Evolutionary conservation across 768 basidiomycete genomes (phyloP), one percentile per base, ranked within the genome.

Genomic region (Vararia minispora): DNA sequence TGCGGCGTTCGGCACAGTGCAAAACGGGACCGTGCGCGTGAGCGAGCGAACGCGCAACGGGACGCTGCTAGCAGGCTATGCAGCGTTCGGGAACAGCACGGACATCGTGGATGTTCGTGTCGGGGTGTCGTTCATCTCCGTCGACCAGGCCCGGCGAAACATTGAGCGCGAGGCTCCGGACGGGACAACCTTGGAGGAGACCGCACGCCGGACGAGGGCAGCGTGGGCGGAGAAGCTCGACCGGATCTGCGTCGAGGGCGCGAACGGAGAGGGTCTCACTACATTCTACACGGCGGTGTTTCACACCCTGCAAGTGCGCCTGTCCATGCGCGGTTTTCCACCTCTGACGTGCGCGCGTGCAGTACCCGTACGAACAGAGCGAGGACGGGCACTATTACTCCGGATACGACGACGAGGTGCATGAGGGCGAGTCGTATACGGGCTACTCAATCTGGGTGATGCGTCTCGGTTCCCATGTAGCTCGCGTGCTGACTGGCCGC

Each of bases 371-470:
- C 48, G 83, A 87, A 51, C 72, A 81, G 42, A 63, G 68, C 44
- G 85, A 88, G 53, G 60, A 68, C 27, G 71, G 71, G 3, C 53
- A 50, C 6, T 87, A 88, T 54, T 89, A 80, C 55, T 87, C 84
- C 5, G 86, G 73, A 1, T 87, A 88, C 42, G 77, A 83, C 39
- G 72, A 80, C 36, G 42, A 57, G 5, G 57, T 87, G 0, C 79
- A 84, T 34, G 52, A 68, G 21, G 75, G 79, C 13, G 59, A 62
- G n/a, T 84, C 80, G 0, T 87, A 87, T 48, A 82, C 76, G 0
- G 84, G 83, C 1, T 87, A 87, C 52, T 84, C 82, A 0, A 82
- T 76, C 43, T 84, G 82, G 82, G 79, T 80, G n/a, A 40, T 6
- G 67, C 46, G 29, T 33, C 21, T n/a, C 39, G 13, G 3, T 7